Evolutionary conservation across 2,329 filamentous ascomycete species (phyloP).

Genomic region (Fusarium papillatum): DNA sequence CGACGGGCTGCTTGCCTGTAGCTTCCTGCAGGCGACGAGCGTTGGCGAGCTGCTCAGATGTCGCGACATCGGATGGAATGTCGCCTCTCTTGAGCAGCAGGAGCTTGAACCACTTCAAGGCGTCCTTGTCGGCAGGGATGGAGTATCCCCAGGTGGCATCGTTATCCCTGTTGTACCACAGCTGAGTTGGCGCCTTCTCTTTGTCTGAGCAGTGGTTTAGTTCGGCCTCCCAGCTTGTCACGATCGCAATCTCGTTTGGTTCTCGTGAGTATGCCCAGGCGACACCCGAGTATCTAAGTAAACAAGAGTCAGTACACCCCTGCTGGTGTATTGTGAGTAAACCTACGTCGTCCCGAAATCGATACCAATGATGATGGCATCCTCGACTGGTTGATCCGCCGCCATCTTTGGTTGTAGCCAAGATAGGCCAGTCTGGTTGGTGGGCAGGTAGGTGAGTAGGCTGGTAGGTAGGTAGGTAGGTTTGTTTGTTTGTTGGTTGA

Average conservation of each 20-base stretch:
- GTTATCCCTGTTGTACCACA: slow-evolving; percentile 26
- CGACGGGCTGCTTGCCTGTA: slow-evolving; percentile 37
- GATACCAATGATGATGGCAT: slow-evolving; percentile 53
- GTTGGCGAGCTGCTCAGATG: slow-evolving; percentile 35
- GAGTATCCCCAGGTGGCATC: slow-evolving; percentile 49
- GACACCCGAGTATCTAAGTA: slow-evolving; percentile 53
- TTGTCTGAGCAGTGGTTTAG: slow-evolving; percentile 41
- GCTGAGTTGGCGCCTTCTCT: slow-evolving; percentile 48
- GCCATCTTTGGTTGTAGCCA: background rate
- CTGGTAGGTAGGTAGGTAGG: too few species aligned
- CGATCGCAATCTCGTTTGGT: slow-evolving; percentile 43
- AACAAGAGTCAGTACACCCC: accelerated
- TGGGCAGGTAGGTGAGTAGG: background rate
- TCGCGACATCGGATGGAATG: slow-evolving; percentile 36
- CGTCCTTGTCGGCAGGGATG: slow-evolving; percentile 33
- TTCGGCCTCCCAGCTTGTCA: slow-evolving; percentile 48
- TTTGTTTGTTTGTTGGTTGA: background rate
- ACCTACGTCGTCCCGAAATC: slow-evolving; percentile 63
- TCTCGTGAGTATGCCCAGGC: slow-evolving; percentile 52
- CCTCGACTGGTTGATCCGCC: background rate
- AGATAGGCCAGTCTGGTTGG: background rate
- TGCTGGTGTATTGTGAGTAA: accelerated
- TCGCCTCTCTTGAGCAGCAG: slow-evolving; percentile 51
- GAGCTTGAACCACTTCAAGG: slow-evolving; percentile 58
- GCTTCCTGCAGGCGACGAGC: background rate